Percentiles rank a stretch among this genome's conserved stretches.
Evolutionary conservation across 2,329 filamentous ascomycete genomes (phyloP).

Genomic region (Colletotrichum tamarilloi): DNA sequence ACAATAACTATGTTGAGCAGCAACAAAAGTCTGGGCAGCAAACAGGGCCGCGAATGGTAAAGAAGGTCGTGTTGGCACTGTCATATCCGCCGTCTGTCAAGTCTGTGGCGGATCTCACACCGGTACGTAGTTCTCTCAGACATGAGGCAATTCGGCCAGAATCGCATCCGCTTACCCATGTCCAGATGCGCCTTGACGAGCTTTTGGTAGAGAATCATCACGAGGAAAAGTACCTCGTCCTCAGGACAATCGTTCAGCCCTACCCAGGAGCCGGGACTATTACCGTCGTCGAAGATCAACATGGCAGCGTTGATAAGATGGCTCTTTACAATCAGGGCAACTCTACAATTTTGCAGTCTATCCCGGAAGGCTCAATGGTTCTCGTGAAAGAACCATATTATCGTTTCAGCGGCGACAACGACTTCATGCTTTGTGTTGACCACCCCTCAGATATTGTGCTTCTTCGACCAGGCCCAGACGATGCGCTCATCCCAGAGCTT

Average conservation of each 20-base stretch:
- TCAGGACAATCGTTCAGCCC: slow-evolving; percentile 45
- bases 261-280: slow-evolving; percentile 48
- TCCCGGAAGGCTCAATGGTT: slow-evolving; percentile 45
- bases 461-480: slow-evolving; percentile 41
- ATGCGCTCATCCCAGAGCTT: slow-evolving; percentile 17
- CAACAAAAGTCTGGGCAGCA: slow-evolving; percentile 8
- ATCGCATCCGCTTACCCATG: neutral
- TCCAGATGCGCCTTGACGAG: slow-evolving; percentile 43
- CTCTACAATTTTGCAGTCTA: slow-evolving; percentile 44
- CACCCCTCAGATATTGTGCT: slow-evolving; percentile 48
- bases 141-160: too few species aligned
- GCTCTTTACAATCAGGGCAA: slow-evolving; percentile 51
- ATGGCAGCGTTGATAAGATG: slow-evolving; percentile 49
- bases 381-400: slow-evolving; percentile 52
- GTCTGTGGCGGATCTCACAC: slow-evolving; percentile 23
- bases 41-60: slow-evolving; percentile 39
- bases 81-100: slow-evolving; percentile 38
- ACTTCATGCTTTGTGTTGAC: slow-evolving; percentile 49
- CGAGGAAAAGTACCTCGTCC: slow-evolving; percentile 44
- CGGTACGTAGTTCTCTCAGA: neutral
- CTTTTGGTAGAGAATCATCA: slow-evolving; percentile 48
- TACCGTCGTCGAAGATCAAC: slow-evolving; percentile 49
- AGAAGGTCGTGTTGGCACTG: slow-evolving; percentile 39
- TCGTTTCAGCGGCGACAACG: slow-evolving; percentile 43
- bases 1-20: slow-evolving; percentile 38